Evolutionary conservation across 495 filamentous ascomycete species (phyloP).

Genomic region (Lineolata rhizophorae): DNA sequence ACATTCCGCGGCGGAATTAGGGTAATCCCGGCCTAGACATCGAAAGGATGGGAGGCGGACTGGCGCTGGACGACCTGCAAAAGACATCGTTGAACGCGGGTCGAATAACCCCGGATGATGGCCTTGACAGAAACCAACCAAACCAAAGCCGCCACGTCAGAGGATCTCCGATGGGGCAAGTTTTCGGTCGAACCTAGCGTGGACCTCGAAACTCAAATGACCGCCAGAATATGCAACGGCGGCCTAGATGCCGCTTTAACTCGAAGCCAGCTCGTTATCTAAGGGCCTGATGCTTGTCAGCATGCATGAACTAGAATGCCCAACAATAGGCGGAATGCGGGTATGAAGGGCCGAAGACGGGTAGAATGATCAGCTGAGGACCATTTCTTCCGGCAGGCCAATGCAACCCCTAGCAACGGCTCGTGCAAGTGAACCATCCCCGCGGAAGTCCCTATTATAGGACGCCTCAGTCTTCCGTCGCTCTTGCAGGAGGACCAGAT

Average conservation of each 20-base stretch:
- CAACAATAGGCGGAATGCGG: constrained; percentile 12
- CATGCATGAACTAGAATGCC: constrained; percentile 12
- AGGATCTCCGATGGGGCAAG: constrained; percentile 17
- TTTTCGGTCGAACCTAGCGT: constrained; percentile 14
- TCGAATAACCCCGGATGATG: constrained; percentile 7
- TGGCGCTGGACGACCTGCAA: constrained; percentile 9
- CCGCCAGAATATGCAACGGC: constrained; percentile 14
- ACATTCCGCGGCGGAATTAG: not conserved
- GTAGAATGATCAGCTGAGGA: constrained; percentile 13
- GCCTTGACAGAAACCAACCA: constrained; percentile 13
- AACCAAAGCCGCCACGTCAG: constrained; percentile 15
- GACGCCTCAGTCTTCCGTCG: too few species aligned
- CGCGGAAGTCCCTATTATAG: too few species aligned
- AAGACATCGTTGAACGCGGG: constrained; percentile 9
- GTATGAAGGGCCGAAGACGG: constrained; percentile 9
- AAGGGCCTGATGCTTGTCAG: constrained; percentile 9
- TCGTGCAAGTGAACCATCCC: too few species aligned
- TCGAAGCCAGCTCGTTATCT: constrained; percentile 12
- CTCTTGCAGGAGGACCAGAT: constrained; percentile 13
- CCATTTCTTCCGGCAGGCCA: constrained; percentile 4
- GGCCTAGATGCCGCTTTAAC: constrained; percentile 12
- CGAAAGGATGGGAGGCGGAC: constrained; percentile 6
- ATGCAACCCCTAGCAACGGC: too few species aligned
- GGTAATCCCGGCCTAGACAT: constrained; percentile 3
- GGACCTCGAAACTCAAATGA: constrained; percentile 10